Percentiles rank a stretch among this genome's conserved stretches.
These are phyloP conservation scores for Arthonia radiata DNA, from an alignment of 495 filamentous ascomycete species.

Conservation along the genomic window DNA sequence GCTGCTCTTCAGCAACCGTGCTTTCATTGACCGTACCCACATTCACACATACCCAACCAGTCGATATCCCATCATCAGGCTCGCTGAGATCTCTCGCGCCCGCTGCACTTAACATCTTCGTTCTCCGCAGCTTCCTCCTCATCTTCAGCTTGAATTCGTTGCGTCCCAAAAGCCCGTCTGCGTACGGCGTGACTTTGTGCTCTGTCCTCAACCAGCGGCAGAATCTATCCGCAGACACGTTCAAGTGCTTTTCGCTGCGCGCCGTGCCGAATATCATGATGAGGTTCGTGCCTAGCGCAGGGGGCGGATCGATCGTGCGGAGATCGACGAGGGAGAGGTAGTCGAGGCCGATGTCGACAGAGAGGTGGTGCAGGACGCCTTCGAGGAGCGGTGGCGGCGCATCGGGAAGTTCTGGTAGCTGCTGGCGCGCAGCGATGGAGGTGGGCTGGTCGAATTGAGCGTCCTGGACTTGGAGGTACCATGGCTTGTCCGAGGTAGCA, in stretches of 20 bases:
- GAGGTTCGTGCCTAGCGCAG: constrained; percentile 64
- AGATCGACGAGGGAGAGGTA: constrained; percentile 55
- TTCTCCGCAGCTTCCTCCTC: constrained; percentile 50
- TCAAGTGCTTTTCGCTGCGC: constrained; percentile 76
- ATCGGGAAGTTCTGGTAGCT: constrained; percentile 51
- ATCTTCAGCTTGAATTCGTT: constrained; percentile 80
- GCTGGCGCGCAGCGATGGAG: constrained; percentile 31
- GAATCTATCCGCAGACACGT: constrained; percentile 71
- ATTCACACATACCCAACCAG: constrained; percentile 92
- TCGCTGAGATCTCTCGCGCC: constrained; percentile 25
- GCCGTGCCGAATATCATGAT: constrained; percentile 90
- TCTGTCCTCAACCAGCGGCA: constrained; percentile 61
- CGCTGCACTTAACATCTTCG: constrained; percentile 41
- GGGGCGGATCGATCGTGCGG: constrained; percentile 57
- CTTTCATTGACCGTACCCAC: constrained; percentile 39
- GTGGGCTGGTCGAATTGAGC: constrained; percentile 15
- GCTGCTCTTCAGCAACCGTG: constrained; percentile 11
- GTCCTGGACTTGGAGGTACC: constrained; percentile 63
- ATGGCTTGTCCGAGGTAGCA: too few relatives aligned
- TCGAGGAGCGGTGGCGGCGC: constrained; percentile 47
- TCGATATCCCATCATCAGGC: constrained; percentile 55
- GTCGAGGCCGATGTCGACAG: constrained; percentile 62
- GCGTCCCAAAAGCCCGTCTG: constrained; percentile 71
- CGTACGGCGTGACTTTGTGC: constrained; percentile 44
- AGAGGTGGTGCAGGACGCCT: constrained; percentile 49